A percentile compares a stretch with the other conserved stretches of the same genome.
phyloP scores from a whole-genome alignment of 306 rosid species.

The Mimosa bimucronata region DNA sequence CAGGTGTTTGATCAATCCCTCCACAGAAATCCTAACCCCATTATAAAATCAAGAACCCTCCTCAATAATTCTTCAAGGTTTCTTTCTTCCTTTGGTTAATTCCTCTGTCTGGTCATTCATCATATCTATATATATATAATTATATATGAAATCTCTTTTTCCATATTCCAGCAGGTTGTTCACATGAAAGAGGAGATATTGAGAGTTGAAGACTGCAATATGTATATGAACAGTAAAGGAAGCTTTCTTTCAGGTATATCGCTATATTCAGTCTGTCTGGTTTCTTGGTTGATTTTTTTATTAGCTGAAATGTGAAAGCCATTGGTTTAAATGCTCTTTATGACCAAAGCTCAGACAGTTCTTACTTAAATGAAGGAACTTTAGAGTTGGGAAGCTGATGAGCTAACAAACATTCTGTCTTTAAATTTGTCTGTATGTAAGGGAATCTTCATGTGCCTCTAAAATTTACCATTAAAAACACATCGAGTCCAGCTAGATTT shows the following conservation, averaged over 20 bases:
- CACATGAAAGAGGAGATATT: slow-evolving; percentile 28
- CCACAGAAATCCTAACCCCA: not conserved
- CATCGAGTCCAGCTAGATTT: not conserved
- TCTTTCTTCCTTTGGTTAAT: not conserved
- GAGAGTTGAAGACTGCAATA: slow-evolving; percentile 34
- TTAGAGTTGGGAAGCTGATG: slow-evolving; percentile 22
- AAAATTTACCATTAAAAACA: not conserved
- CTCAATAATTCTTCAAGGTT: slow-evolving; percentile 35
- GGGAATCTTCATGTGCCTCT: not conserved
- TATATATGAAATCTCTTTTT: not conserved
- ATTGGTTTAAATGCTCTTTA: slow-evolving; percentile 14
- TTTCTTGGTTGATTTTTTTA: slow-evolving; percentile 1
- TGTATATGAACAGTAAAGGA: slow-evolving; percentile 21
- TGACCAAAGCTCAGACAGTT: not conserved
- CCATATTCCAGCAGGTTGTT: slow-evolving; percentile 31
- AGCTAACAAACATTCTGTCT: slow-evolving; percentile 16
- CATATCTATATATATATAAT: not conserved
- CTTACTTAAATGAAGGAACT: slow-evolving; percentile 4
- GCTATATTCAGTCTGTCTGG: not conserved
- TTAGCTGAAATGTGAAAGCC: slow-evolving; percentile 14
- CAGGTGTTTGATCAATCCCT: slow-evolving; percentile 28
- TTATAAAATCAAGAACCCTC: slow-evolving; percentile 34
- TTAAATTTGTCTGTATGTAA: slow-evolving; percentile 15
- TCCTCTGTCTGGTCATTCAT: slow-evolving; percentile 17
- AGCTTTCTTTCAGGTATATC: slow-evolving; percentile 40